A percentile compares a stretch with the other conserved stretches of the same genome.
These are phyloP conservation scores for Pestalotiopsis sp. DNA, from an alignment of 2,329 filamentous ascomycete species.

Conservation along the genomic window DNA sequence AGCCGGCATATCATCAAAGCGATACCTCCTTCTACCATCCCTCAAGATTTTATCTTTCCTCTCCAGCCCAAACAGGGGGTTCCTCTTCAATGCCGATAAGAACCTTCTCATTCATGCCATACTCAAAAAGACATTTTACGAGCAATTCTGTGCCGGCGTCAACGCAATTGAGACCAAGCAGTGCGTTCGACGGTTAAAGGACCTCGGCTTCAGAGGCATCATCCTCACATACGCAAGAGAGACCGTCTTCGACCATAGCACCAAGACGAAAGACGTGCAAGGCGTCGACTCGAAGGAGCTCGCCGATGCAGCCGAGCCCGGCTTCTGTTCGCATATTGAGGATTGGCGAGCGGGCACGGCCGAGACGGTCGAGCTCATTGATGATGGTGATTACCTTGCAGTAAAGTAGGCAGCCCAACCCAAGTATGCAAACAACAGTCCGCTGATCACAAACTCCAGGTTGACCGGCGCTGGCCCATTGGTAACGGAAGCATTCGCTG, in stretches of 20 bases:
- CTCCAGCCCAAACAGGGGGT: slow-evolving; percentile 32
- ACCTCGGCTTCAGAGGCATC: slow-evolving; percentile 54
- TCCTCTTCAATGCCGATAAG: slow-evolving; percentile 43
- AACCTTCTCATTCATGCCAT: slow-evolving; percentile 48
- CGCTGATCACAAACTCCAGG: not conserved
- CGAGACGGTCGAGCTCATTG: slow-evolving; percentile 31
- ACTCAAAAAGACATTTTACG: slow-evolving; percentile 51
- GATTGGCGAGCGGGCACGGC: slow-evolving; percentile 34
- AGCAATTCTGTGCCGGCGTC: slow-evolving; percentile 58
- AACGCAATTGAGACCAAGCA: slow-evolving; percentile 44
- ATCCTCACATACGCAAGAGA: slow-evolving; percentile 55
- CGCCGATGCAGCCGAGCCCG: not conserved
- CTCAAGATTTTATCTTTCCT: slow-evolving; percentile 39
- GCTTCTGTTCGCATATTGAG: slow-evolving; percentile 35
- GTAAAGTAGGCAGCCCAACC: slow-evolving; percentile 33
- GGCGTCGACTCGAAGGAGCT: slow-evolving; percentile 13
- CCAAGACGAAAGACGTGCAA: slow-evolving; percentile 22
- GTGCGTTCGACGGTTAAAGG: slow-evolving; percentile 42
- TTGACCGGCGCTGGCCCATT: slow-evolving; percentile 2
- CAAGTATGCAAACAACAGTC: not conserved
- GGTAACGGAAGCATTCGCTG: slow-evolving; percentile 14
- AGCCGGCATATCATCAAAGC: slow-evolving; percentile 46
- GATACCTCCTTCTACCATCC: slow-evolving; percentile 36
- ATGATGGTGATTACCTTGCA: slow-evolving; percentile 35
- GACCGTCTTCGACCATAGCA: slow-evolving; percentile 39